Evolutionary conservation across 2,329 filamentous ascomycete genomes (phyloP).

Genomic region (Cryphonectria parasitica): DNA sequence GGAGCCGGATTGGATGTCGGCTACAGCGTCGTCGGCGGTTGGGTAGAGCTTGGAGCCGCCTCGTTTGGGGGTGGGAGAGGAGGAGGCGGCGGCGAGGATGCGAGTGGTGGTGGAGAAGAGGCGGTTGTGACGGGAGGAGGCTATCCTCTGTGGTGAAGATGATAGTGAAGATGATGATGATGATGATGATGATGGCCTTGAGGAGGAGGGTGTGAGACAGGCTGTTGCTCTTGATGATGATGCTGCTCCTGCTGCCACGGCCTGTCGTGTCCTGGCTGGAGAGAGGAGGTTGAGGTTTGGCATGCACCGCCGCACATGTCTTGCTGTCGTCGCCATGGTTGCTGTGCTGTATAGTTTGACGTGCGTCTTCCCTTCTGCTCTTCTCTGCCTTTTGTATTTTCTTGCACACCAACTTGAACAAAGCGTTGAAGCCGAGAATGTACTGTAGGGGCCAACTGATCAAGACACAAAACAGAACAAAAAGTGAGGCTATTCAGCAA

Average conservation of each 20-base stretch:
- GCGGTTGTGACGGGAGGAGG: constrained; percentile 1
- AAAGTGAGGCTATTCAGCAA: neutral
- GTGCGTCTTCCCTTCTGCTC: neutral
- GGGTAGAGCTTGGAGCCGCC: constrained; percentile 52
- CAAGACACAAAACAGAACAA: neutral
- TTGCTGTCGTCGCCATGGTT: constrained; percentile 22
- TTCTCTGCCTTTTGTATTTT: no score
- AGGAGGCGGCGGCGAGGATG: constrained; percentile 2
- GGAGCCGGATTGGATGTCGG: constrained; percentile 70
- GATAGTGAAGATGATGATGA: neutral
- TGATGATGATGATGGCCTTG: neutral
- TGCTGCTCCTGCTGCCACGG: neutral
- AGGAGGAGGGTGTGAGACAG: constrained; percentile 5
- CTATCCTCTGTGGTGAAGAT: neutral
- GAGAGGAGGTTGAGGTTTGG: constrained; percentile 16
- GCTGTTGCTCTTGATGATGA: constrained; percentile 3
- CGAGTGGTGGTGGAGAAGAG: constrained; percentile 20
- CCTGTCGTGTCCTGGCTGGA: neutral
- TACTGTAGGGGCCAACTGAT: neutral
- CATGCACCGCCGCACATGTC: constrained; percentile 26
- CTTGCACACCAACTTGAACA: no score
- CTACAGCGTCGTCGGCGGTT: constrained; percentile 69
- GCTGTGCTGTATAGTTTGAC: neutral
- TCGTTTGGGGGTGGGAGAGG: constrained; percentile 31
- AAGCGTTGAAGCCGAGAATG: no score